These are phyloP conservation scores for Helenozyma baotianmanensis DNA, from an alignment of 805 yeast genomes.

Conservation along the genomic window DNA sequence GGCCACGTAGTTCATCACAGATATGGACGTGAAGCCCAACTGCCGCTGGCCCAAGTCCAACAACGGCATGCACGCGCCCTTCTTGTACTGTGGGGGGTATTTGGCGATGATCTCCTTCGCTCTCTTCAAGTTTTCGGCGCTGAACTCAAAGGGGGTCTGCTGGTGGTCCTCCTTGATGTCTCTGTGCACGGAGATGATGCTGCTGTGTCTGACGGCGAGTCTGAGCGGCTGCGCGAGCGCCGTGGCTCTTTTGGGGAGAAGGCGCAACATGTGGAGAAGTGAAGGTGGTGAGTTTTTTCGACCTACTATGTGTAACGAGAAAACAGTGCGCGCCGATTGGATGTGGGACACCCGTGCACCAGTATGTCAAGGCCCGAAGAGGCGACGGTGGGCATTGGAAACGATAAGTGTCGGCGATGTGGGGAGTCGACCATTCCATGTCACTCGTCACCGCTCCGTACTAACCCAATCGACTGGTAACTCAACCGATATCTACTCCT, in stretches of 20 bases:
- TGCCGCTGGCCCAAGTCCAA: conserved; percentile 86
- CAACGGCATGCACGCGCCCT: conserved; percentile 84
- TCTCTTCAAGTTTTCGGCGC: conserved; percentile 54
- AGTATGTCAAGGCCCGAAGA: not conserved
- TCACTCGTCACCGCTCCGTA: too few species aligned
- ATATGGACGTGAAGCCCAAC: conserved; percentile 76
- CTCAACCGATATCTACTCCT: too few species aligned
- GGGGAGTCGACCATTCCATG: too few species aligned
- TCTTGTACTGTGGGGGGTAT: conserved; percentile 83
- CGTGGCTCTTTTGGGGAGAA: conserved; percentile 12
- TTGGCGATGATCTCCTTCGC: conserved; percentile 73
- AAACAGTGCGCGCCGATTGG: conserved; percentile 15
- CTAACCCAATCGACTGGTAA: too few species aligned
- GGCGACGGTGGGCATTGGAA: too few species aligned
- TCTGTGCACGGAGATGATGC: conserved; percentile 63
- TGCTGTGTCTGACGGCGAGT: conserved; percentile 26
- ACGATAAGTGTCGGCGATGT: too few species aligned
- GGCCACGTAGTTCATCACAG: conserved; percentile 89
- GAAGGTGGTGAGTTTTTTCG: conserved; percentile 2
- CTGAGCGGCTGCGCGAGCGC: conserved; percentile 8
- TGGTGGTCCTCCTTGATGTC: conserved; percentile 66
- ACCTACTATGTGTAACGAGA: conserved; percentile 15
- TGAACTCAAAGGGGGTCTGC: conserved; percentile 67
- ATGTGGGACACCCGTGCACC: conserved; percentile 12
- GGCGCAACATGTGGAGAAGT: conserved; percentile 17